phyloP scores from a whole-genome alignment of 257 asterid genomes.

The Petrea volubilis region DNA sequence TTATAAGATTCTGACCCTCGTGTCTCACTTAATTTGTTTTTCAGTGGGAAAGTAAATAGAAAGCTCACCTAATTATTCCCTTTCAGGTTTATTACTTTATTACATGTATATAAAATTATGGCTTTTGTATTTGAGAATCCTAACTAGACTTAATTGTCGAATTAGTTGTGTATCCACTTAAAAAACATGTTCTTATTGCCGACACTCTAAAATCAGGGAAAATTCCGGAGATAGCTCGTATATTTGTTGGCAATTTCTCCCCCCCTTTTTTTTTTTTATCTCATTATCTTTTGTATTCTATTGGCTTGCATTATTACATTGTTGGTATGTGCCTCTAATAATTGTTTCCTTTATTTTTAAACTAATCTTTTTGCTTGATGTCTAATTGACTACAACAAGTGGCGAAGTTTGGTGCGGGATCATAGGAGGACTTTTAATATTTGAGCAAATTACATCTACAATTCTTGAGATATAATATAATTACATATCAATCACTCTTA shows the following conservation, averaged over 20 bases:
- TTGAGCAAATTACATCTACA: too few relatives aligned
- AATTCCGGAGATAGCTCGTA: not conserved
- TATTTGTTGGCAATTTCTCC: not conserved
- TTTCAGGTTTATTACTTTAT: not conserved
- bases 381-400: not conserved
- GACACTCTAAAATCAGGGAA: not conserved
- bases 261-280: not conserved
- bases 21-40: not conserved
- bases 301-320: not conserved
- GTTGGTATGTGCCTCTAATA: not conserved
- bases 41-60: slow-evolving; percentile 3
- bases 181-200: not conserved
- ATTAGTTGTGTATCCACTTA: not conserved
- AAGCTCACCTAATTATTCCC: not conserved
- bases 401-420: too few relatives aligned
- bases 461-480: too few relatives aligned
- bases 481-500: too few relatives aligned
- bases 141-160: not conserved
- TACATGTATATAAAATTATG: not conserved
- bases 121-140: not conserved
- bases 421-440: too few relatives aligned
- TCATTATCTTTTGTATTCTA: not conserved
- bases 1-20: not conserved
- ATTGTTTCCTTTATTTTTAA: not conserved
- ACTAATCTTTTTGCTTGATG: not conserved